Conservation (phyloP, 495 filamentous ascomycete species). For the Chaetomium cochliodes region DNA sequence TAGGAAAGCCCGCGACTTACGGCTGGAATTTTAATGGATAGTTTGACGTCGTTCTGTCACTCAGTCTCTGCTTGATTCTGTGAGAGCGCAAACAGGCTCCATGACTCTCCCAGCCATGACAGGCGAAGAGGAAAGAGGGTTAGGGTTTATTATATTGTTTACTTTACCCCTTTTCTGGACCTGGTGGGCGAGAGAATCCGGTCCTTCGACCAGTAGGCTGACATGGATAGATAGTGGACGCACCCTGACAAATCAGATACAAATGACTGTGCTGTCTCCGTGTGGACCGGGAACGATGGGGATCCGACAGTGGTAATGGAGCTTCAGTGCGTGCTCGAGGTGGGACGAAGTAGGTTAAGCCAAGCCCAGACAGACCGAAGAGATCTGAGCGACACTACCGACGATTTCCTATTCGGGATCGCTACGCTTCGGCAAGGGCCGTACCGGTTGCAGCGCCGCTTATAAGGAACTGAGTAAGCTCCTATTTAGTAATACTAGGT, state of each 20-base stretch:
- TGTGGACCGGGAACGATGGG: background rate
- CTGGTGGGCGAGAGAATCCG: background rate
- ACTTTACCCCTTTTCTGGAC: constrained; percentile 1
- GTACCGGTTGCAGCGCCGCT: background rate
- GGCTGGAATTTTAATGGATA: no score
- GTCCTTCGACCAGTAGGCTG: no score
- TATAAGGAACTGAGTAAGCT: background rate
- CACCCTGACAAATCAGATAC: background rate
- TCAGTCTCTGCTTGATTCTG: no score
- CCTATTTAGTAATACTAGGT: background rate
- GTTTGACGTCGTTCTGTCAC: no score
- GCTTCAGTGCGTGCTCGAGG: background rate
- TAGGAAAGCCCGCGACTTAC: no score
- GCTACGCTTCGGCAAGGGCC: background rate
- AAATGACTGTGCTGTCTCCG: background rate
- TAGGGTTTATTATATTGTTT: constrained; percentile 7
- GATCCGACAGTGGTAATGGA: background rate
- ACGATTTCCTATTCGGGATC: background rate
- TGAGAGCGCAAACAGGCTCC: no score
- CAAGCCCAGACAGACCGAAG: background rate
- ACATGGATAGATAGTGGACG: no score
- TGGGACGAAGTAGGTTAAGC: background rate
- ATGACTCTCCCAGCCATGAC: no score
- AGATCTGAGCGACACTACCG: background rate
- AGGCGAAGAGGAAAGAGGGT: no score